Conservation (phyloP, 2,329 filamentous ascomycete genomes). For the Cadophora sp. region DNA sequence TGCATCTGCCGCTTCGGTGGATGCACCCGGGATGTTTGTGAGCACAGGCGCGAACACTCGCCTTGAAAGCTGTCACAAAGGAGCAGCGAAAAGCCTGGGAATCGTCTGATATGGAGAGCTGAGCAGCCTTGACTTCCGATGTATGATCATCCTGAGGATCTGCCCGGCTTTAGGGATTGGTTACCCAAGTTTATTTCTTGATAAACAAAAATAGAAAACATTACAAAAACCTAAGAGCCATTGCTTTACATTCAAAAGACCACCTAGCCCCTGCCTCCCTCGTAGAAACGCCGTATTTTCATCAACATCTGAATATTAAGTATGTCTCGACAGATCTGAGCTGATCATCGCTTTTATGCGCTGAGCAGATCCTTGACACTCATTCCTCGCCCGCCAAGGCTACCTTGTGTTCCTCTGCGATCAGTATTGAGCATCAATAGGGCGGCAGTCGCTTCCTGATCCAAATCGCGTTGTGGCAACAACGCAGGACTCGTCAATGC, state of each 20-base stretch:
- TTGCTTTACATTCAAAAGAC: neutral
- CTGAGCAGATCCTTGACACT: slow-evolving; percentile 62
- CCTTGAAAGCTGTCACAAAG: slow-evolving; percentile 13
- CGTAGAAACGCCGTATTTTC: neutral
- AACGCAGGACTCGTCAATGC: slow-evolving; percentile 65
- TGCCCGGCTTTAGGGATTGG: neutral
- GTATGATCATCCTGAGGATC: neutral
- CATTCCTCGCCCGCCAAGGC: slow-evolving; percentile 52
- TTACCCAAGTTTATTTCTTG: neutral
- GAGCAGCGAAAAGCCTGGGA: slow-evolving; percentile 17
- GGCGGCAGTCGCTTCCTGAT: slow-evolving; percentile 77
- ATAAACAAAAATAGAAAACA: neutral
- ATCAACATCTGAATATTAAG: neutral
- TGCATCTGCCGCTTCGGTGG: neutral
- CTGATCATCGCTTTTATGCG: slow-evolving; percentile 45
- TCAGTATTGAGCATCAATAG: slow-evolving; percentile 88
- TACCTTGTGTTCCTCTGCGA: slow-evolving; percentile 50
- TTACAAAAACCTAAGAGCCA: neutral
- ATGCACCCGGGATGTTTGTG: neutral
- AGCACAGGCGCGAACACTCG: neutral
- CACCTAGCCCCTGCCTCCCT: neutral
- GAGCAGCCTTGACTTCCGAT: neutral
- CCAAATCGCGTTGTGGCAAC: slow-evolving; percentile 61
- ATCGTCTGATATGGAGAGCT: slow-evolving; percentile 17
- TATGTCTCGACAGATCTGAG: neutral